Percentiles rank a stretch among this genome's conserved stretches.
phyloP scores from a whole-genome alignment of 352 stramenopile species.

The Thraustochytrium striatum region DNA sequence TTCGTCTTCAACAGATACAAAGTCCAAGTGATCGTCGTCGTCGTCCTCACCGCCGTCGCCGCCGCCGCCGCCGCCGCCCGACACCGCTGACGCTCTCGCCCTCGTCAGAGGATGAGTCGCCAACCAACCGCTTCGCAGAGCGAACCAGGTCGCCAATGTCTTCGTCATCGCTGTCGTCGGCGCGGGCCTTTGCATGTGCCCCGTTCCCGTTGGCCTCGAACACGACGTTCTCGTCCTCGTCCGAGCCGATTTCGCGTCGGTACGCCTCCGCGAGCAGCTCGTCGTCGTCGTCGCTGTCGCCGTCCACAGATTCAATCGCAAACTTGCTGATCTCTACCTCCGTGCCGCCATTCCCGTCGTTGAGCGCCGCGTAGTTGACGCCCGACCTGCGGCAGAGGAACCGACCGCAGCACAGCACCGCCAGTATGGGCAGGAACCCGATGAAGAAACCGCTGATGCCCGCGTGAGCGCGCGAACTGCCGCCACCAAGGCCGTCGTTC shows the following conservation, averaged over 20 bases:
- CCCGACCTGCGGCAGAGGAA: not conserved
- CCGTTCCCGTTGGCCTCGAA: not conserved
- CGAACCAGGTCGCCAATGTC: not conserved
- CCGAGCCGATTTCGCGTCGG: no score
- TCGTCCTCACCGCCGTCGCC: no score
- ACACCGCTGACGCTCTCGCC: no score
- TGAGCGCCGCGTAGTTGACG: not conserved
- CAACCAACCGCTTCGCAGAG: no score
- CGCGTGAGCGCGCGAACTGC: not conserved
- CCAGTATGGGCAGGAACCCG: not conserved
- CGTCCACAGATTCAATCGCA: not conserved
- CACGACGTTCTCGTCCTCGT: not conserved
- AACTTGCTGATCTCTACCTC: not conserved
- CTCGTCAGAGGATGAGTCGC: no score
- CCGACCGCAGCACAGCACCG: not conserved
- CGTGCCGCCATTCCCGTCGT: not conserved
- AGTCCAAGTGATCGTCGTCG: no score
- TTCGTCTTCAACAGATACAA: no score
- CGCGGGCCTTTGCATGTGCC: not conserved
- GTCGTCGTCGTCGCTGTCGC: not conserved
- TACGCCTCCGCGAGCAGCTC: no score
- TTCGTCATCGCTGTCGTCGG: not conserved
- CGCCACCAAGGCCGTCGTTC: not conserved
- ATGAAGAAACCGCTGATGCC: not conserved
- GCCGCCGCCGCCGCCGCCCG: no score